Base-by-base conservation (phyloP, 2,329 filamentous ascomycete species). In the Aspergillus clavatus region DNA sequence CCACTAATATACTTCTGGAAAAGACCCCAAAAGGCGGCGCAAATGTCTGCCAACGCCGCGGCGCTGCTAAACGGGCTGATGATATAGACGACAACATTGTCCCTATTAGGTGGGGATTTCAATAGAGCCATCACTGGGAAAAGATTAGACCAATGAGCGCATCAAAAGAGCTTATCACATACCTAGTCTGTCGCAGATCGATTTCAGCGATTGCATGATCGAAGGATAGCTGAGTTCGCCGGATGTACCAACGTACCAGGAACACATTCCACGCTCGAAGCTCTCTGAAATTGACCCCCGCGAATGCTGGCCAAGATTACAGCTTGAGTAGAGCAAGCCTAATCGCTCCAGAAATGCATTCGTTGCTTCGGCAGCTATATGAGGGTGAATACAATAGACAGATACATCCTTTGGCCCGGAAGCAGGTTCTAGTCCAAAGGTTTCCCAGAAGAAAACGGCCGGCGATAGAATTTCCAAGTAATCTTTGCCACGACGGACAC, bases 401-500 rank as follows among this genome's bases (percentile, higher is more conserved):
- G 74, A 71, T n/a, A 83, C 62, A 55, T 82, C 72, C 57, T 83
- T 83, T 1, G 70, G 47, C 1, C 78, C 75, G 56, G 72, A 74
- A 29, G 72, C 71, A 26, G 81, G 81, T 31, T 75, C 74, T 7
- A 84, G 65, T 14, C 77, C 78, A 31, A 83, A 72, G 1, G 77
- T 72, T 51, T 83, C 79, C 81, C 81, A 83, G 53, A 83, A 83
- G 2, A 71, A 65, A 39, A 82, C 58, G 4, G 79, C 75, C 7
- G 79, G 69, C 3, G 79, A 75, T 11, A 81, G 67, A 40, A 80
- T 65, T 50, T 81, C 78, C 59, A 80, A 72, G 6, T 66, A 70
- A 28, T 71, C 69, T 29, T 77, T 75, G 7, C 72, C 73, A 24
- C 80, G 75, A 42, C 73, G 74, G 10, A 83, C 64, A 28, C 74